Percentiles rank a stretch among this genome's conserved stretches.
These are phyloP conservation scores for Teratosphaeria destructans DNA, from an alignment of 2,329 filamentous ascomycete species.

Conservation along the genomic window DNA sequence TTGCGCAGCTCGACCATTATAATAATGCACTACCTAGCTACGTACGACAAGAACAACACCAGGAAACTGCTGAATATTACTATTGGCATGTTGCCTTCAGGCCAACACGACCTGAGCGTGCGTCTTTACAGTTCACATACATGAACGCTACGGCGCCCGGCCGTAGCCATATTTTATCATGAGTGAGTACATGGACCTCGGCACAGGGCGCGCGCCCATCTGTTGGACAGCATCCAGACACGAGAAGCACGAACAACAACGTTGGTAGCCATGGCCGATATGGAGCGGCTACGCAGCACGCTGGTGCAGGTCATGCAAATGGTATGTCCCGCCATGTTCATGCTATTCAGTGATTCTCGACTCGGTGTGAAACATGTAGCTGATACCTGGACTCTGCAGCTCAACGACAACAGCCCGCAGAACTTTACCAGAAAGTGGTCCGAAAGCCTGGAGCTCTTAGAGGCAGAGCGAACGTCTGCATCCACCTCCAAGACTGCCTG, in stretches of 20 bases:
- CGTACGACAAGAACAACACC: too few relatives aligned
- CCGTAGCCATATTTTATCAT: not conserved
- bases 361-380: not conserved
- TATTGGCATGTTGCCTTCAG: too few relatives aligned
- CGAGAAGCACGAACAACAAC: not conserved
- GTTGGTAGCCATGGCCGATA: not conserved
- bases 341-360: not conserved
- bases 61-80: too few relatives aligned
- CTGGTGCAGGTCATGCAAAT: not conserved
- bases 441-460: constrained; percentile 9
- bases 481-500: constrained; percentile 10
- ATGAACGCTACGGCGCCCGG: too few relatives aligned
- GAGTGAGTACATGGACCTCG: not conserved
- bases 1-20: too few relatives aligned
- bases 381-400: not conserved
- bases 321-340: not conserved
- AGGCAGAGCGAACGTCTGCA: constrained; percentile 7
- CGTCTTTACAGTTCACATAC: too few relatives aligned
- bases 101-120: too few relatives aligned
- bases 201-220: not conserved
- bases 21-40: too few relatives aligned
- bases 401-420: not conserved
- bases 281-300: not conserved
- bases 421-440: constrained; percentile 13
- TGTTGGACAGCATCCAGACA: not conserved